Evolutionary conservation across 2,329 filamentous ascomycete genomes (phyloP), one percentile per base, ranked within the genome.

Genomic region (Aspergillus intermedius): DNA sequence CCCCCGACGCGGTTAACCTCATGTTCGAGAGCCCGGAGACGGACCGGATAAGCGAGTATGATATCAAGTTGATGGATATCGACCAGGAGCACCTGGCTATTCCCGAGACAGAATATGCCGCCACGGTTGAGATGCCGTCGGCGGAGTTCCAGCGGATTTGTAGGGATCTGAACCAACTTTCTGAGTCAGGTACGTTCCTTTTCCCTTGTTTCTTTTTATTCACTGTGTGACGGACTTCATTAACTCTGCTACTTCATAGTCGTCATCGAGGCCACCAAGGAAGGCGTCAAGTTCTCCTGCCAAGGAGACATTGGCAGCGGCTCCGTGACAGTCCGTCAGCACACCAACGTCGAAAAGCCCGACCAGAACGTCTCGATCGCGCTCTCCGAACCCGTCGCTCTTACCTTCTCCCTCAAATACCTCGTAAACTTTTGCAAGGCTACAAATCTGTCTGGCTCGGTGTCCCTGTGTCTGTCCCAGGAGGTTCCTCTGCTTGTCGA

Each of bases 351-450:
- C 56, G 91, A 97, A 37, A 95, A 97, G 77, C 85, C 88, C 43
- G 82, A 87, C 8, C 77, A 86, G 66, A 88, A 91, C 65, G 87
- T 97, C 61, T 81, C 88, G 57, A 96, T 98, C 70, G 83, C 90
- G 66, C 83, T 98, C 53, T 86, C 83, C 35, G 94, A 98, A 76
- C 89, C 93, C 45, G 93, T 98, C 52, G 80, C 88, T 32, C 81
- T 98, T 55, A 97, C 91, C 44, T 98, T 98, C 77, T 97, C 93
- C 30, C 86, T 98, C 64, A 98, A 98, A 77, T 98, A 98, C 76
- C 85, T 98, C 3, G 88, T 95, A 79, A 97, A 97, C 81, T 98
- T 98, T 78, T 97, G 93, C 87, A 98, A 98, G 78, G 94, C 94
- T 30, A 87, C 89, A 55, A 84, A 83, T 46, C 78, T 98, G 53